Percentiles rank a stretch among this genome's conserved stretches.
Conservation (phyloP, 169 alveolate genomes). For the Miamiensis avidus region DNA sequence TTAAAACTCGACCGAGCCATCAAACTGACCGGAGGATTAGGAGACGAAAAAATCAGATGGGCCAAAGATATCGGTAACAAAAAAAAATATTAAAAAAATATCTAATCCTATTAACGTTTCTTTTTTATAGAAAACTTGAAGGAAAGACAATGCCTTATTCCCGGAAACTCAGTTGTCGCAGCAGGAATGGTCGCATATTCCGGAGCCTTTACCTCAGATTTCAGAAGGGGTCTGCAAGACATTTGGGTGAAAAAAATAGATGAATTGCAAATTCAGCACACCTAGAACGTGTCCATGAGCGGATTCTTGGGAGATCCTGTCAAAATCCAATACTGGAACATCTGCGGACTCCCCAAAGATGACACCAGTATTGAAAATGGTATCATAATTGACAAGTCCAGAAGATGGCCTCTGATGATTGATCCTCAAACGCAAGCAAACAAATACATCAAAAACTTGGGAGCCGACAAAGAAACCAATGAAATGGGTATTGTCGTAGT, state of each 20-base stretch:
- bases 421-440: constrained; percentile 94
- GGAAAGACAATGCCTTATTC: constrained; percentile 70
- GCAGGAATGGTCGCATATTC: constrained; percentile 91
- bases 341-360: constrained; percentile 90
- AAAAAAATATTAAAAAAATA: constrained; percentile 13
- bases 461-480: constrained; percentile 81
- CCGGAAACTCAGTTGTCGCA: constrained; percentile 91
- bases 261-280: constrained; percentile 65
- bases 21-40: constrained; percentile 88
- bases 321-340: constrained; percentile 89
- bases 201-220: constrained; percentile 92
- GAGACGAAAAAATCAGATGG: constrained; percentile 92
- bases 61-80: constrained; percentile 70
- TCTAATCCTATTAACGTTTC: too few species aligned
- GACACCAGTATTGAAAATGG: constrained; percentile 91
- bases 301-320: constrained; percentile 89
- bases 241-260: constrained; percentile 80
- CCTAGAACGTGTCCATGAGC: constrained; percentile 82
- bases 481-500: constrained; percentile 86
- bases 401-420: constrained; percentile 95
- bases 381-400: constrained; percentile 88
- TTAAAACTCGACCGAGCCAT: constrained; percentile 90
- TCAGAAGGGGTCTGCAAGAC: constrained; percentile 82
- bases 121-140: constrained; percentile 46
- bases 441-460: constrained; percentile 88